Percentiles rank a stretch among this genome's conserved stretches.
Conservation (phyloP, 495 filamentous ascomycete species). For the Echria macrotheca region DNA sequence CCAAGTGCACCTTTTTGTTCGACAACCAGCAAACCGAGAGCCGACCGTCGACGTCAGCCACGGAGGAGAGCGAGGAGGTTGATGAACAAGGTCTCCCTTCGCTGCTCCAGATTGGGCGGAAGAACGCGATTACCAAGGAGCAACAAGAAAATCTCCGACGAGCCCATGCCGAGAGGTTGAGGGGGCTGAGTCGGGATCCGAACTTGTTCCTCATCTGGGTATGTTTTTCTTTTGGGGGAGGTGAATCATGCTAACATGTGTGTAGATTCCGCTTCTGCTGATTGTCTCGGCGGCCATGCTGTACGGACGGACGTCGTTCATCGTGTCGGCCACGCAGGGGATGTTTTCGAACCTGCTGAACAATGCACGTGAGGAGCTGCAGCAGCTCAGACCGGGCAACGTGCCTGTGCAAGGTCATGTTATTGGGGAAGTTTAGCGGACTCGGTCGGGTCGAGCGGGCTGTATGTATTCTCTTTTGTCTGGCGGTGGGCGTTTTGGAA, state of each 20-base stretch:
- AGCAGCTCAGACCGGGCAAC: not conserved
- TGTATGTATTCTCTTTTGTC: no score
- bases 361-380: not conserved
- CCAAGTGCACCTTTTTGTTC: conserved; percentile 57
- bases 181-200: conserved; percentile 65
- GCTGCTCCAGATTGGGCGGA: conserved; percentile 48
- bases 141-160: conserved; percentile 67
- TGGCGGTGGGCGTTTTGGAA: no score
- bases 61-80: conserved; percentile 12
- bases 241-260: no score
- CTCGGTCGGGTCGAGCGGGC: not conserved
- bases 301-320: conserved; percentile 17
- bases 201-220: conserved; percentile 87
- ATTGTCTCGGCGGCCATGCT: conserved; percentile 15
- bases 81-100: conserved; percentile 26
- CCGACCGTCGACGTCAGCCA: not conserved
- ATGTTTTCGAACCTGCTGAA: not conserved
- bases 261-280: conserved; percentile 49
- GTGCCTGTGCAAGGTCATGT: not conserved
- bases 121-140: conserved; percentile 56
- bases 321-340: not conserved
- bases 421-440: not conserved
- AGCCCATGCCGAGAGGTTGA: conserved; percentile 69
- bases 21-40: conserved; percentile 29
- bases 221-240: conserved; percentile 24